Evolutionary conservation across 2,329 filamentous ascomycete genomes (phyloP), one percentile per base, ranked within the genome.

Genomic region (Penicillium rolfsii): DNA sequence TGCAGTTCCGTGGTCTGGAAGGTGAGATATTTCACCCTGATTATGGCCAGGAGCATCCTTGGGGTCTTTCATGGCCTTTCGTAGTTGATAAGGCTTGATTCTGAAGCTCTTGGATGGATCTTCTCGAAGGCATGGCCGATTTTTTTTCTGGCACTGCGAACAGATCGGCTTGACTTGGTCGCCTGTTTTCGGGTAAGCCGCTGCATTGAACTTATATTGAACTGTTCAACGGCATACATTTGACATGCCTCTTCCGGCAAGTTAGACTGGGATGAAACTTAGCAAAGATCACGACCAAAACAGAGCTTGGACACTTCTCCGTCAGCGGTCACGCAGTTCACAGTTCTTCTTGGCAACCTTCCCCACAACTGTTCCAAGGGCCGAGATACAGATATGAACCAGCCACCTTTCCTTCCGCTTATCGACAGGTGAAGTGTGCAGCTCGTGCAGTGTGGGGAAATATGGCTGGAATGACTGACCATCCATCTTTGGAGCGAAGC

Each of bases 151-250:
- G 41, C 59, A 61, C 24, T 61, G 59, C 33, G 36, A 38, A 49
- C 59, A 61, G 40, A 61, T 55, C 22, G 59, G 59, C 40, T 58
- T 50, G 48, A 50, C 59, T 61, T 61, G 59, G 41, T 61, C 59
- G n/a, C 59, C 59, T 61, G 41, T 28, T 56, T 24, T 50, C 45
- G 22, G 33, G 57, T 59, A 56, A 59, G 52, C 24, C 26, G 33
- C 33, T 58, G 49, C 26, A 45, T 58, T 52, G 22, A 43, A 26
- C n/a, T n/a, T 52, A 45, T 52, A 33, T 52, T 19, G 38, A 52
- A 36, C 26, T 36, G 11, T 57, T 52, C 35, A 38, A 52, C 45
- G 26, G 28, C 35, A 40, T 55, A 59, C 57, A 59, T 55, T 59
- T 59, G 41, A 59, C 57, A 55, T 59, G 57, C 24, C 57, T 55